These are phyloP conservation scores for Candida caryicola DNA, from an alignment of 805 yeast genomes.

Conservation along the genomic window DNA sequence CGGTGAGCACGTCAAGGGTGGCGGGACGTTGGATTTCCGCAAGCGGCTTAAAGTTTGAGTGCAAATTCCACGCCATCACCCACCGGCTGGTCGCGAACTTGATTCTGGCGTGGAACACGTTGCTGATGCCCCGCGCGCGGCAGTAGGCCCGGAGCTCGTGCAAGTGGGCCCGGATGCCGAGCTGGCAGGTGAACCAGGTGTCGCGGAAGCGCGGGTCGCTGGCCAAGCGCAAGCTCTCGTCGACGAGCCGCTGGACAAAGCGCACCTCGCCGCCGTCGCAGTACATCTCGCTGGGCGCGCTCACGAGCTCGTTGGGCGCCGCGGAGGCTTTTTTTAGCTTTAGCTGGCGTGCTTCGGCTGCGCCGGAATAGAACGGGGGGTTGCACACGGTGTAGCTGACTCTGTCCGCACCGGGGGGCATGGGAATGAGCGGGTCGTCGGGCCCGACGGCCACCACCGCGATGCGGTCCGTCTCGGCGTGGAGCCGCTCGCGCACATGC, in stretches of 20 bases:
- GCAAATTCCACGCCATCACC: constrained; percentile 18
- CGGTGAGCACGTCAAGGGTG: not conserved
- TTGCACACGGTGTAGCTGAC: constrained; percentile 17
- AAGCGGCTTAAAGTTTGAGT: not conserved
- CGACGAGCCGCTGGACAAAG: constrained; percentile 12
- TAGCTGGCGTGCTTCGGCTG: not conserved
- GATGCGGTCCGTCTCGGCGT: not conserved
- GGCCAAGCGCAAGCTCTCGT: constrained; percentile 8
- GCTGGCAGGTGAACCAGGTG: constrained; percentile 19
- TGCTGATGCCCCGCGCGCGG: not conserved
- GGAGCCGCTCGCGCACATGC: not conserved
- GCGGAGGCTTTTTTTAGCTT: constrained; percentile 1
- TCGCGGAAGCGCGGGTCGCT: constrained; percentile 3
- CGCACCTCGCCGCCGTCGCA: constrained; percentile 18
- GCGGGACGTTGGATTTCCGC: not conserved
- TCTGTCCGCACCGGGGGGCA: not conserved
- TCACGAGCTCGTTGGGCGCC: constrained; percentile 10
- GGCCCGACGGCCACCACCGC: not conserved
- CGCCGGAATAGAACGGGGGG: constrained; percentile 19
- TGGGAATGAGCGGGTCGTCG: constrained; percentile 1
- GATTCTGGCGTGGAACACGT: constrained; percentile 6
- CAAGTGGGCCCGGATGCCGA: constrained; percentile 16
- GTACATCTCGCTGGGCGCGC: constrained; percentile 11
- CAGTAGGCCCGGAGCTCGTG: constrained; percentile 4
- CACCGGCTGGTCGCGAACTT: constrained; percentile 16